Evolutionary conservation across 1,284 basidiomycete species (phyloP).

Genomic region (Retiboletus fuscus): DNA sequence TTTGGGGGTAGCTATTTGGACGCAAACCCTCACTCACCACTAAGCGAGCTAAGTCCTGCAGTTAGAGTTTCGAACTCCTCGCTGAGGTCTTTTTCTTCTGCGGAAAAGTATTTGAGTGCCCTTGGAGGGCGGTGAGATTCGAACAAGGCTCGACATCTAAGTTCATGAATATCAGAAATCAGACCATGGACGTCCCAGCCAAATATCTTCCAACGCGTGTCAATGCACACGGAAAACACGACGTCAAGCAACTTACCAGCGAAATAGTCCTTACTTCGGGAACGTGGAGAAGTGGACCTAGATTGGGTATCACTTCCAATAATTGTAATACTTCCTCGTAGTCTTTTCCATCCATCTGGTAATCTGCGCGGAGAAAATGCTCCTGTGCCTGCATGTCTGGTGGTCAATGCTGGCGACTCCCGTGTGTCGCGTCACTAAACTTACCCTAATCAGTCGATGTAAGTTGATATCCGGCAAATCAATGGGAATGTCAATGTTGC

Average conservation of each 20-base stretch:
- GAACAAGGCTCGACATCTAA: conserved; percentile 18
- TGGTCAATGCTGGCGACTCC: neutral
- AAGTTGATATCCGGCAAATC: neutral
- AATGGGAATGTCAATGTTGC: neutral
- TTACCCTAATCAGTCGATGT: conserved; percentile 12
- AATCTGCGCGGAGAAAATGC: neutral
- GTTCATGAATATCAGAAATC: conserved; percentile 18
- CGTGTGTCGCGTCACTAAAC: neutral
- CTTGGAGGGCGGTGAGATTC: neutral
- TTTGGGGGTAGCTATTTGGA: neutral
- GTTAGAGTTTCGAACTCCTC: neutral
- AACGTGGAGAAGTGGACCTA: conserved; percentile 19
- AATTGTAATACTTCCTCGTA: neutral
- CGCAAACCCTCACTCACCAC: neutral
- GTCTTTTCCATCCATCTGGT: neutral
- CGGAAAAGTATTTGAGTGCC: neutral
- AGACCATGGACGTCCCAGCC: conserved; percentile 16
- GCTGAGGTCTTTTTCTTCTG: neutral
- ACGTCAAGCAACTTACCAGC: conserved; percentile 6
- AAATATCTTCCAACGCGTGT: conserved; percentile 25
- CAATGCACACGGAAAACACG: neutral
- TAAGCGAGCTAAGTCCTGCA: neutral
- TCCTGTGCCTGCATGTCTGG: conserved; percentile 8
- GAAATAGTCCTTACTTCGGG: conserved; percentile 7
- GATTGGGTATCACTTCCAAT: conserved; percentile 9